Evolutionary conservation across 1,139 yeast species (phyloP).

Genomic region (Entelexis paramagnoliae): DNA sequence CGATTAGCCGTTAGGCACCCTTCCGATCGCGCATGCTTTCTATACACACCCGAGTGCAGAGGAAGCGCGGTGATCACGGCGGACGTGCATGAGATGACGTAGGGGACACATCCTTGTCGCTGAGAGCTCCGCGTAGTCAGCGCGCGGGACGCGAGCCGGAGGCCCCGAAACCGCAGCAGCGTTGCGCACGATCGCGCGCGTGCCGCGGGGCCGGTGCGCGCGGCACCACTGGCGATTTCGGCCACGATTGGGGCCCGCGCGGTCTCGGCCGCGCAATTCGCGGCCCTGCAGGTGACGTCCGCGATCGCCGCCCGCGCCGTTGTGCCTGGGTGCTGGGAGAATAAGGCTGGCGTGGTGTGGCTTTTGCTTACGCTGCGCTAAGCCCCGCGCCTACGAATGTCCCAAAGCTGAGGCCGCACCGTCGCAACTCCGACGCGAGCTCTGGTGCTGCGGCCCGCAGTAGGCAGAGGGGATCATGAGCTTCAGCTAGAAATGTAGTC

Average conservation of each 20-base stretch:
- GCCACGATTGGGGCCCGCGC: not conserved
- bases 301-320: not conserved
- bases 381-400: not conserved
- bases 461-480: not conserved
- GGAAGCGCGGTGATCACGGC: not conserved
- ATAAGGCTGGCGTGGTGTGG: not conserved
- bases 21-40: not conserved
- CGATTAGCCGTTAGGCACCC: not conserved
- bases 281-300: not conserved
- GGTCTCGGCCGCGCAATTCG: not conserved
- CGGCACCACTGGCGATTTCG: not conserved
- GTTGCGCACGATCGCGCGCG: too few relatives aligned
- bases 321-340: not conserved
- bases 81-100: slow-evolving; percentile 5
- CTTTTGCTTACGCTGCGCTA: not conserved
- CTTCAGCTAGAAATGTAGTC: not conserved
- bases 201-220: not conserved
- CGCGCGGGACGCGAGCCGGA: not conserved
- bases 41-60: slow-evolving; percentile 1
- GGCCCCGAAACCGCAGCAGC: too few relatives aligned
- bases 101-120: not conserved
- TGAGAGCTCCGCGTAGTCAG: not conserved
- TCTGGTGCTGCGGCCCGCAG: not conserved
- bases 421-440: slow-evolving; percentile 1
- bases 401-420: not conserved